Evolutionary conservation across 1,284 basidiomycete species (phyloP).

Genomic region (Ganoderma leucocontextum): DNA sequence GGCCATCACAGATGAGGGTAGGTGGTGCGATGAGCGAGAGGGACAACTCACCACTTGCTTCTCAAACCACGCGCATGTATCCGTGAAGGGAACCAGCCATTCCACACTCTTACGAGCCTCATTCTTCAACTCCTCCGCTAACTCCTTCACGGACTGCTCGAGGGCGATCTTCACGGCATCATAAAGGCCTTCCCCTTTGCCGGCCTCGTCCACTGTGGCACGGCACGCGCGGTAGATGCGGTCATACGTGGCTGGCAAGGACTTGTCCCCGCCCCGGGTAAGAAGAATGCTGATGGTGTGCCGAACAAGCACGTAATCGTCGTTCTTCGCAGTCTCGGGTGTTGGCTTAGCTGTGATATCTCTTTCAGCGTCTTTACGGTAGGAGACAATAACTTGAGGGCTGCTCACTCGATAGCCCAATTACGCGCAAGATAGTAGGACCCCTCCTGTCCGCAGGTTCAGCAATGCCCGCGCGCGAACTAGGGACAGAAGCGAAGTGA

Average conservation of each 20-base stretch:
- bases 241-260: slow-evolving; percentile 60
- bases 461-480: slow-evolving; percentile 46
- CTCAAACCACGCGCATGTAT: slow-evolving; percentile 69
- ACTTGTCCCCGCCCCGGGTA: slow-evolving; percentile 43
- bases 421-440: slow-evolving; percentile 54
- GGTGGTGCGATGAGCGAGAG: background rate
- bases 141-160: slow-evolving; percentile 53
- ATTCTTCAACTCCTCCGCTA: slow-evolving; percentile 49
- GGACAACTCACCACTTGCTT: slow-evolving; percentile 60
- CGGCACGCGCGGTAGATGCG: slow-evolving; percentile 64
- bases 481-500: slow-evolving; percentile 58
- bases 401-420: slow-evolving; percentile 49
- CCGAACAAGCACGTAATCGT: slow-evolving; percentile 44
- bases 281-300: slow-evolving; percentile 56
- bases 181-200: slow-evolving; percentile 64
- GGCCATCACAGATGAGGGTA: slow-evolving; percentile 2
- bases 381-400: slow-evolving; percentile 19
- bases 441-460: slow-evolving; percentile 40
- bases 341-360: slow-evolving; percentile 29
- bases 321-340: slow-evolving; percentile 30
- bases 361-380: slow-evolving; percentile 4
- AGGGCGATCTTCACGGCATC: slow-evolving; percentile 60
- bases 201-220: slow-evolving; percentile 55
- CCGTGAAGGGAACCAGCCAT: slow-evolving; percentile 64
- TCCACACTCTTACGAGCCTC: slow-evolving; percentile 42